A percentile compares a stretch with the other conserved stretches of the same genome.
Conservation (phyloP, 2,329 filamentous ascomycete species). For the Chrysoporthe cubensis region DNA sequence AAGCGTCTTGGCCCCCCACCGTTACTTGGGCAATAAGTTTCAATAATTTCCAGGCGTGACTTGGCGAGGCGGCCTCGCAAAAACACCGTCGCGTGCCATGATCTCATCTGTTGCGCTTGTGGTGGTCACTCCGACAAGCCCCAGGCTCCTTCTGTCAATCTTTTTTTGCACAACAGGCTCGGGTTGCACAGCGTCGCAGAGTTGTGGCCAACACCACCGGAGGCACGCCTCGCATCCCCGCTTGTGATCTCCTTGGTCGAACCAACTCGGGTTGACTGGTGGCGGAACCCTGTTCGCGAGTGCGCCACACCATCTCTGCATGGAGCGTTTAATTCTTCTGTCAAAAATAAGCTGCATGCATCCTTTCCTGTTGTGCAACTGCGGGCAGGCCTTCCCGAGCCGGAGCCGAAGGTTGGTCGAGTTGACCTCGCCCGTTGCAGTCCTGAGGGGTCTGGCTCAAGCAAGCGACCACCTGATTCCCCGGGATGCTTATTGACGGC, state of each 20-base stretch:
- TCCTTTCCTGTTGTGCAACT: conserved; percentile 6
- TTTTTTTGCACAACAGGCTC: conserved; percentile 10
- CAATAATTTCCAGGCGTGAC: background rate
- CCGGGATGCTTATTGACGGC: background rate
- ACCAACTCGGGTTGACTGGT: conserved; percentile 1
- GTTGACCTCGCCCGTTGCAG: background rate
- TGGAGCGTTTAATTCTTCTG: conserved; percentile 1
- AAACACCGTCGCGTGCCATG: conserved; percentile 13
- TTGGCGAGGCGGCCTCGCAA: background rate
- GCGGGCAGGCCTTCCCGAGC: background rate
- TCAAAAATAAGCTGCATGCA: conserved; percentile 11
- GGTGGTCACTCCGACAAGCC: conserved; percentile 4
- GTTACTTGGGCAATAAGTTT: background rate
- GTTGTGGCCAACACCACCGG: conserved; percentile 13
- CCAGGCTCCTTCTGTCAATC: background rate
- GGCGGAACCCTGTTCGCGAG: conserved; percentile 7
- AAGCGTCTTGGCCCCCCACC: background rate
- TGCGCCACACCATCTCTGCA: conserved; percentile 19
- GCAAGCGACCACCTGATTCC: background rate
- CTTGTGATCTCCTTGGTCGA: conserved; percentile 4
- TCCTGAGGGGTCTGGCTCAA: background rate
- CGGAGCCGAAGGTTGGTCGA: background rate
- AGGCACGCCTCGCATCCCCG: conserved; percentile 24
- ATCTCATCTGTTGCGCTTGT: conserved; percentile 21
- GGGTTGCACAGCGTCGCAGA: conserved; percentile 19